Base-by-base conservation (phyloP, 352 stramenopile genomes). In the Bremia lactucae region DNA sequence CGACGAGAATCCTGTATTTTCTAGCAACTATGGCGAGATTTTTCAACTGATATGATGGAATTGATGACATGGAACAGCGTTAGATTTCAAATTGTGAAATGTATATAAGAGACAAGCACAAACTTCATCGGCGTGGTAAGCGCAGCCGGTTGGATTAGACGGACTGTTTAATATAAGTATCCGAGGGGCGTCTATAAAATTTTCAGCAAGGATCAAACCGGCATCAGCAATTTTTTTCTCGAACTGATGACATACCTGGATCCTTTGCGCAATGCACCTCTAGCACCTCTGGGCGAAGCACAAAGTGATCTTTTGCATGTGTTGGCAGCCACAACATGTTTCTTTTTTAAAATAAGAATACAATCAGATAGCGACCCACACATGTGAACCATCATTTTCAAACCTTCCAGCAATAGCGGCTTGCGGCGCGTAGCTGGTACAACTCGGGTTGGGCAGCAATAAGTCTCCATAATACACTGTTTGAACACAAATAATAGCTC, bases 311-410 rank as follows among this genome's bases (percentile, higher is more conserved):
- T 31, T 87, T 69, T 1, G 76, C 72, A 40, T 83, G 68, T 3
- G 81, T 91, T 15, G 68, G 72, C 21, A 94, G 47, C 81, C 81
- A 94, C 40, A 94, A 84, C 76, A 91, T 90, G 29, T 91, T 91
- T 35, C 75, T 87, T 31, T 34, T 26, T 31, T 26, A 43, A 37
- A 29, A 13, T 4, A 20, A n/a, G 7, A 28, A 13, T 8, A 44
- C 37, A 23, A 13, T 10, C 13, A 46, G 4, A 47, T 22, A 16
- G 8, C 0, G 24, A 24, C 7, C 15, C 8, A n/a, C 8, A 37
- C 18, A 21, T 5, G 5, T 25, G 11, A 13, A 18, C 4, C 21
- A 48, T 20, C 16, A 31, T 16, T n/a, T 5, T 57, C 57, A 10
- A 10, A 84, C 75, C 81, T 72, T 15, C 81, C 81, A 38, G 77